Evolutionary conservation across 257 asterid species (phyloP).

Genomic region (Solanum infundibuliforme): DNA sequence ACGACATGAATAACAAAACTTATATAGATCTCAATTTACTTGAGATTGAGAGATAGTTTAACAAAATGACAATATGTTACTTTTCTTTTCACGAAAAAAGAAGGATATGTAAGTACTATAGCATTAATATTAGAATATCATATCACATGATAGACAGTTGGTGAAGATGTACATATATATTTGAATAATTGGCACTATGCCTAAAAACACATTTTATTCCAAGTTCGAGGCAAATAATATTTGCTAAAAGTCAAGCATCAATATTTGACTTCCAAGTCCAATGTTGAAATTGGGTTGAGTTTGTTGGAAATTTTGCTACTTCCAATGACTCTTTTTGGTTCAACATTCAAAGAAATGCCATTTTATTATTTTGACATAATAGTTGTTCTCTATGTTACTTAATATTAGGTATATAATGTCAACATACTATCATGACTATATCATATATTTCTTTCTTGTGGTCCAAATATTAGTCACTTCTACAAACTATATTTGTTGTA

Average conservation of each 20-base stretch:
- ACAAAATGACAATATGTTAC: neutral
- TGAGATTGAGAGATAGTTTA: neutral
- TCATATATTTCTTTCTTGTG: neutral
- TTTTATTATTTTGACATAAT: neutral
- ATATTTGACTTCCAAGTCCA: neutral
- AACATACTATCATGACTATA: neutral
- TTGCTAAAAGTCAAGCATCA: neutral
- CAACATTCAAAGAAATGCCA: neutral
- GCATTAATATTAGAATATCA: neutral
- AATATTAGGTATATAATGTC: neutral
- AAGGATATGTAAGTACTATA: neutral
- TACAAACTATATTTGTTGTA: neutral
- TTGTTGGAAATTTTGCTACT: neutral
- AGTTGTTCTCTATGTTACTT: neutral
- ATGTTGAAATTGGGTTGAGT: slow-evolving; percentile 1
- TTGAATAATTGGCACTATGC: neutral
- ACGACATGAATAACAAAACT: neutral
- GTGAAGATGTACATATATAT: neutral
- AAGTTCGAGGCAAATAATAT: neutral
- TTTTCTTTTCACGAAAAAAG: neutral
- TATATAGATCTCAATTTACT: neutral
- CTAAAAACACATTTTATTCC: neutral
- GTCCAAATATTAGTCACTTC: neutral
- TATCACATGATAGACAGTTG: neutral
- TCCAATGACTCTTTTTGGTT: neutral